A percentile compares a stretch with the other conserved stretches of the same genome.
phyloP scores from a whole-genome alignment of 495 filamentous ascomycete genomes.

The Aspergillus homomorphus region DNA sequence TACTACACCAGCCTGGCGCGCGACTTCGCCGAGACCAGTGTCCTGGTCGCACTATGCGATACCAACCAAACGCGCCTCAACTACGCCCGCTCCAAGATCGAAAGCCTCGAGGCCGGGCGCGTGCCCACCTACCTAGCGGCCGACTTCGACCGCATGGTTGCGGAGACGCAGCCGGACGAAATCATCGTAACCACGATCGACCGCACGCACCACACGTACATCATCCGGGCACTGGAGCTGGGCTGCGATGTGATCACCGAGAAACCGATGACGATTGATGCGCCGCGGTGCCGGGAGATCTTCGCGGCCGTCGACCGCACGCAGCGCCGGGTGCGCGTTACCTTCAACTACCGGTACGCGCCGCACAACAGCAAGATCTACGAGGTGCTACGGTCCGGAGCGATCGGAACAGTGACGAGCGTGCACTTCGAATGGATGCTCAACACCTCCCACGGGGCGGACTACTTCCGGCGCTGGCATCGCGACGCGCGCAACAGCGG shows the following conservation, averaged over 20 bases:
- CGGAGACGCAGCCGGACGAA: constrained; percentile 50
- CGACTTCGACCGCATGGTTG: constrained; percentile 54
- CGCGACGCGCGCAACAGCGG: constrained; percentile 56
- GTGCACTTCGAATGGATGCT: constrained; percentile 62
- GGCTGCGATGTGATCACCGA: constrained; percentile 57
- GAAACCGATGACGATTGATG: constrained; percentile 61
- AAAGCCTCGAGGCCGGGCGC: constrained; percentile 16
- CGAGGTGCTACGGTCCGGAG: constrained; percentile 45
- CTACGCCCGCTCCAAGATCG: constrained; percentile 26
- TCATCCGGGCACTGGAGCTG: constrained; percentile 51
- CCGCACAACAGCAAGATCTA: constrained; percentile 35
- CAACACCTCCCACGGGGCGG: constrained; percentile 56
- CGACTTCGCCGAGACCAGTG: constrained; percentile 45
- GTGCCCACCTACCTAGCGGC: constrained; percentile 50
- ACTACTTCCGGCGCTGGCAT: constrained; percentile 62
- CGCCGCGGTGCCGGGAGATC: constrained; percentile 48
- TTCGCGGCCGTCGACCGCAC: constrained; percentile 30
- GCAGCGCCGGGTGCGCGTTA: constrained; percentile 24
- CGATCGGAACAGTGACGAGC: constrained; percentile 50
- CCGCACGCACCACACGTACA: constrained; percentile 55
- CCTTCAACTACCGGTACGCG: constrained; percentile 37
- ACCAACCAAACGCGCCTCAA: constrained; percentile 32
- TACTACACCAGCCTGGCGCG: constrained; percentile 54
- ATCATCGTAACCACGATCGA: constrained; percentile 59
- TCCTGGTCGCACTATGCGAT: constrained; percentile 47